Evolutionary conservation across 768 basidiomycete species (phyloP).

Genomic region (Trametes gibbosa): DNA sequence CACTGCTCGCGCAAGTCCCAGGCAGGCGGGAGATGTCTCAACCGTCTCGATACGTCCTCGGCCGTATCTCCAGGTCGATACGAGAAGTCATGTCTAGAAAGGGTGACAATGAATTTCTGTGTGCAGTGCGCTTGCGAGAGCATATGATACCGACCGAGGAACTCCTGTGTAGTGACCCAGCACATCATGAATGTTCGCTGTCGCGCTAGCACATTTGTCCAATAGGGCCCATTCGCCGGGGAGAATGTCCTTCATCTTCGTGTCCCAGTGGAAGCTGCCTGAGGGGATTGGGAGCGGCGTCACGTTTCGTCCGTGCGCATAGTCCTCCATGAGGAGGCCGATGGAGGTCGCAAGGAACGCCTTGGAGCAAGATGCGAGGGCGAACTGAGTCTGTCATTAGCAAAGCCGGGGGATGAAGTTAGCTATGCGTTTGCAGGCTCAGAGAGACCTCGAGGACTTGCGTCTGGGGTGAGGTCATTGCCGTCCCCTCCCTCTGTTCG

Average conservation of each 20-base stretch:
- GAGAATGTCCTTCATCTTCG: constrained; percentile 33
- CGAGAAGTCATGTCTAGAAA: constrained; percentile 33
- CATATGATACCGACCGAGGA: constrained; percentile 26
- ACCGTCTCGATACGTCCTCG: constrained; percentile 20
- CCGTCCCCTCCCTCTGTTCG: constrained; percentile 14
- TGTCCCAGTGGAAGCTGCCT: constrained; percentile 25
- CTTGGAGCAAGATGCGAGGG: constrained; percentile 32
- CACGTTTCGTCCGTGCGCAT: constrained; percentile 27
- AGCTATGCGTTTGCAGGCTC: no score
- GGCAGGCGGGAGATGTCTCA: constrained; percentile 31
- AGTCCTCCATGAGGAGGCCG: constrained; percentile 33
- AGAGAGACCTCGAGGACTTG: constrained; percentile 24
- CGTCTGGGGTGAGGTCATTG: constrained; percentile 14
- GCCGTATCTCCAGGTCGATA: constrained; percentile 31
- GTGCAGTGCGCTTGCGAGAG: background rate
- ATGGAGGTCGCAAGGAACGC: constrained; percentile 30
- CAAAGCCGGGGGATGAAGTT: no score
- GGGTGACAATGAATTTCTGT: background rate
- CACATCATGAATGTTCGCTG: constrained; percentile 36
- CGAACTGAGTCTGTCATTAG: constrained; percentile 27
- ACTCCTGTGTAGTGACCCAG: constrained; percentile 42
- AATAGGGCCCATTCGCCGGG: constrained; percentile 40
- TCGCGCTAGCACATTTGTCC: constrained; percentile 37
- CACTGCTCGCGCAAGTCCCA: constrained; percentile 37
- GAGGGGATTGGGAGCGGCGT: constrained; percentile 23